phyloP scores from a whole-genome alignment of 305 asterid genomes.

The Fraxinus nigra region DNA sequence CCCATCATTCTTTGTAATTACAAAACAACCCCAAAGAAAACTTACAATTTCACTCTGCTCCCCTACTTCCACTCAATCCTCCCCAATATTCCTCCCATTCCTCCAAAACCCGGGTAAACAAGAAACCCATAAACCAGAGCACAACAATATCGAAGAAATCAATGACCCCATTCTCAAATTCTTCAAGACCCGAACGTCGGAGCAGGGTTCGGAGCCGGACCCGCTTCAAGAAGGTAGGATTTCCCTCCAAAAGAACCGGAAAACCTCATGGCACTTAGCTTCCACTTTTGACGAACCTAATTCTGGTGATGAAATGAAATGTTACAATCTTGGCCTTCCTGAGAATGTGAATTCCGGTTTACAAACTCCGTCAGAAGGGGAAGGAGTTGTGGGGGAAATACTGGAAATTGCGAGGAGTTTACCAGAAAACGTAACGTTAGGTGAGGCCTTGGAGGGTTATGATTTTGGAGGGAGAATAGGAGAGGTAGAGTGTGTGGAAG shows the following conservation, averaged over 20 bases:
- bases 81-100: constrained; percentile 70
- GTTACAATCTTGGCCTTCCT: background rate
- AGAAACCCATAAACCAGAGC: constrained; percentile 19
- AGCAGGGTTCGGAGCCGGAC: constrained; percentile 43
- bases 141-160: constrained; percentile 20
- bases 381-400: constrained; percentile 56
- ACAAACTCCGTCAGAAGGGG: constrained; percentile 25
- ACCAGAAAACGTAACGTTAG: constrained; percentile 64
- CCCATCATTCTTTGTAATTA: constrained; percentile 28
- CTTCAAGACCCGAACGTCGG: constrained; percentile 50
- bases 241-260: constrained; percentile 61
- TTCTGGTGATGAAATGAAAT: constrained; percentile 15
- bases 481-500: constrained; percentile 66
- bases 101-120: constrained; percentile 51
- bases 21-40: constrained; percentile 22
- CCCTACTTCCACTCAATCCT: constrained; percentile 32
- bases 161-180: constrained; percentile 70
- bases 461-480: constrained; percentile 54
- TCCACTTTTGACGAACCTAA: constrained; percentile 28
- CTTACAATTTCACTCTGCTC: constrained; percentile 23
- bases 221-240: constrained; percentile 57
- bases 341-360: constrained; percentile 9
- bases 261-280: constrained; percentile 74
- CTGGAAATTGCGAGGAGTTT: constrained; percentile 50
- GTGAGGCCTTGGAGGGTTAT: constrained; percentile 66